phyloP scores from a whole-genome alignment of 345 rosid species.

The Eucalyptus erythrocorys region DNA sequence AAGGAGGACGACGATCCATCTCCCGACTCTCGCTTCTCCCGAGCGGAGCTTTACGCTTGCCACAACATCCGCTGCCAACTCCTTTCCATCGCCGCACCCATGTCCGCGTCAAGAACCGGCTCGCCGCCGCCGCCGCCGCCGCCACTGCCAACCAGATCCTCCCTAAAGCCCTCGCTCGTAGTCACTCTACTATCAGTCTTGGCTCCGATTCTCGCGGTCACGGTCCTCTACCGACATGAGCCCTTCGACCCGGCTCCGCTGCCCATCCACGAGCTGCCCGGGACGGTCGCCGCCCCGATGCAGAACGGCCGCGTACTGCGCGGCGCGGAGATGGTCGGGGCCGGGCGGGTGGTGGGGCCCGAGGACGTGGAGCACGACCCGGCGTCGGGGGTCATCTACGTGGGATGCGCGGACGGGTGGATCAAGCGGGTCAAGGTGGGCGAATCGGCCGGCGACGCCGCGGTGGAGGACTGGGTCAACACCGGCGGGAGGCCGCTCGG shows the following conservation, averaged over 20 bases:
- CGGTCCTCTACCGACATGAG: constrained; percentile 24
- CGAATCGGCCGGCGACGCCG: constrained; percentile 11
- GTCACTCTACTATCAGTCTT: neutral
- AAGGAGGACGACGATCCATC: neutral
- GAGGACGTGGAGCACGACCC: constrained; percentile 53
- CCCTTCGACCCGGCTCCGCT: constrained; percentile 36
- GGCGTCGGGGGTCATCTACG: constrained; percentile 25
- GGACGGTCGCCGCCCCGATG: constrained; percentile 1
- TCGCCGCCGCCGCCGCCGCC: neutral
- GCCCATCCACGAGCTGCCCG: constrained; percentile 24
- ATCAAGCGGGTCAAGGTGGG: constrained; percentile 37
- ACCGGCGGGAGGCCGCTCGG: constrained; percentile 92
- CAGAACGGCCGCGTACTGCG: constrained; percentile 14
- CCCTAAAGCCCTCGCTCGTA: neutral
- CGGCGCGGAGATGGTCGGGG: constrained; percentile 40
- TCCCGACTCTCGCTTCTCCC: neutral
- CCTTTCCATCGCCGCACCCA: neutral
- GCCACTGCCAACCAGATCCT: neutral
- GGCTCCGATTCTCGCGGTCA: neutral
- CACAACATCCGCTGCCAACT: neutral
- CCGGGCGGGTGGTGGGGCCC: constrained; percentile 26
- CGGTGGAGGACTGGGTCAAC: constrained; percentile 44
- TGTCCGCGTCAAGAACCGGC: neutral
- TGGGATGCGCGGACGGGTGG: constrained; percentile 79
- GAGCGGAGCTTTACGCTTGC: neutral